Evolutionary conservation across 78 protist genomes (phyloP).

Genomic region (Dictyostelium brefeldianum): DNA sequence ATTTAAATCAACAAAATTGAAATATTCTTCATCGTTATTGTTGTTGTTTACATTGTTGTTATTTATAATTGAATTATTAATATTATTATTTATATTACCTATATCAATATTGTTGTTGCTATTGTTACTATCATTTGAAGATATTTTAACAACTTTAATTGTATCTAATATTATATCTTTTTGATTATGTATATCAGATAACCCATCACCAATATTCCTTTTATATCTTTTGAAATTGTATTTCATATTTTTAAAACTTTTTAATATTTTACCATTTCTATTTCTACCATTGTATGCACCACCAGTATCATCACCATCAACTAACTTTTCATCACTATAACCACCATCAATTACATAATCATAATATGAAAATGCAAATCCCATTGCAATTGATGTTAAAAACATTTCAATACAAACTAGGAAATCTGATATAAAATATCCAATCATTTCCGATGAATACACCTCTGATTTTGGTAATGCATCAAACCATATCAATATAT

Average conservation of each 20-base stretch:
- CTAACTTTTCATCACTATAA: neutral
- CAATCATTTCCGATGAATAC: conserved; percentile 1
- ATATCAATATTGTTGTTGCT: neutral
- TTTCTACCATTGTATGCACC: neutral
- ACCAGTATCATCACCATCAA: neutral
- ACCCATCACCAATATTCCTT: conserved; percentile 4
- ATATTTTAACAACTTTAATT: conserved; percentile 10
- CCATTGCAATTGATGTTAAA: conserved; percentile 5
- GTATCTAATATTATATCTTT: conserved; percentile 52
- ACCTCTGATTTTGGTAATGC: conserved; percentile 15
- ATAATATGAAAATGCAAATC: conserved; percentile 7
- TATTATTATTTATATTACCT: neutral
- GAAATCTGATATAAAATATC: conserved; percentile 41
- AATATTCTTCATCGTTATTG: neutral
- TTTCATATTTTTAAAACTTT: neutral
- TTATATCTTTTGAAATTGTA: conserved; percentile 31
- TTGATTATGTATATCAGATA: neutral
- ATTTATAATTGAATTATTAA: neutral
- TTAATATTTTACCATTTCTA: neutral
- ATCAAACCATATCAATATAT: conserved; percentile 17
- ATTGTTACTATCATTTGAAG: neutral
- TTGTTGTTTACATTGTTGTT: neutral
- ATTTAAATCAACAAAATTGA: neutral
- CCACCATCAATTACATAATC: conserved; percentile 7
- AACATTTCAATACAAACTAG: conserved; percentile 58